Evolutionary conservation across 176 grass and related monocot genomes (phyloP), one percentile per base, ranked within the genome.

Genomic region (Calamus simplicifolius): DNA sequence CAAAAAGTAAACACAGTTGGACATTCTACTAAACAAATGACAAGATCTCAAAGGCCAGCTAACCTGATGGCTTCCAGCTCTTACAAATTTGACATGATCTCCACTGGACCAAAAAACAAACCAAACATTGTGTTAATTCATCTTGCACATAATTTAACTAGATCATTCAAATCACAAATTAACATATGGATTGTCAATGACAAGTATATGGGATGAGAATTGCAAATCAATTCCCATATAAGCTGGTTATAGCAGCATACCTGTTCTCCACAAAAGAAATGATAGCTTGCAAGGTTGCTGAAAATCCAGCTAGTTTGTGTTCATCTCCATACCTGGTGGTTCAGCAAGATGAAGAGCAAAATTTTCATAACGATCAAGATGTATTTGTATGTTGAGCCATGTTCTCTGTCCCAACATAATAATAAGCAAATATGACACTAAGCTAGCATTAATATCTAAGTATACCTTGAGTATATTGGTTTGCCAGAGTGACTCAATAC

Each of bases 221-320:
- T 12, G 35, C 35, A 12, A 2, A 10, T 43, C 35, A 3, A 43
- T 21, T 7, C 21, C 3, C n/a, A 82, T 4, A 62, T 52, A 38
- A 30, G 4, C 6, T n/a, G 25, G 35, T 43, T 43, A 6, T 63
- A 51, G 48, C 18, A 35, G 0, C 21, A 56, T 48, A 92, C 93
- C 93, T 92, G 77, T 85, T 98, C 72, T 98, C 87, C 4, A 98
- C 88, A 69, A 92, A 92, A 52, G 93, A 98, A 78, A 98, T 85
- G 38, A 98, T 98, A 17, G 93, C 88, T 69, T 98, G 93, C 75
- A 98, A 64, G 12, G 93, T 98, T 64, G 93, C 93, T 67, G 88
- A 89, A 63, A 98, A 98, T 63, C 93, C 93, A 13, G 93, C 93
- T 70, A 98, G 77, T 75, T 85, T 98, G 67, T 98, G 93, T 68